Percentiles rank a stretch among this genome's conserved stretches.
These are phyloP conservation scores for Plantago rigida DNA, from an alignment of 305 asterid genomes.

Conservation along the genomic window DNA sequence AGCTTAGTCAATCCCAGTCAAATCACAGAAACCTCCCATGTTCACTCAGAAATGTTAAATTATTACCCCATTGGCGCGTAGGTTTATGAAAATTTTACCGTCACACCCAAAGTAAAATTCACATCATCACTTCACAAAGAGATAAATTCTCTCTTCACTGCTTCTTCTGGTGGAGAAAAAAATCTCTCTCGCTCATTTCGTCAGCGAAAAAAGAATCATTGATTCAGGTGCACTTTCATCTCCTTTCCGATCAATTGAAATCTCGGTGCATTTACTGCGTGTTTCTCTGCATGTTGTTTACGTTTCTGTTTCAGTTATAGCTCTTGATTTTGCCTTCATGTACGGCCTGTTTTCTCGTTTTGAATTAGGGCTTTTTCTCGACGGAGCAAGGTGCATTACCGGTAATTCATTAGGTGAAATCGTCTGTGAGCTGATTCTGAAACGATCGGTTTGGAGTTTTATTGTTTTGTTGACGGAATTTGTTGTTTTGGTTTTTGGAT, in stretches of 20 bases:
- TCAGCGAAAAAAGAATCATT: conserved; percentile 2
- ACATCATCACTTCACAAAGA: background rate
- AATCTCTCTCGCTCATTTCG: background rate
- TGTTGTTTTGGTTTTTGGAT: background rate
- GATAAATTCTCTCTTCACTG: background rate
- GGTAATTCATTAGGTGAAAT: background rate
- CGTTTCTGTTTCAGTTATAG: background rate
- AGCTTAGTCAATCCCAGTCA: background rate
- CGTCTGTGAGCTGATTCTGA: background rate
- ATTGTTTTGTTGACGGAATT: background rate
- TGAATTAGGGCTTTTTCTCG: conserved; percentile 2
- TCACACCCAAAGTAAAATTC: background rate
- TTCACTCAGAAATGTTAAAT: background rate
- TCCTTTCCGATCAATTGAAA: background rate
- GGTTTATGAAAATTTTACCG: conserved; percentile 3
- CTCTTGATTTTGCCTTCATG: background rate
- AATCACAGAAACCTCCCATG: no score
- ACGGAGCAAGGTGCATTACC: background rate
- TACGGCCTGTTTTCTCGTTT: background rate
- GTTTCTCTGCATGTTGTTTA: background rate
- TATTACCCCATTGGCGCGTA: conserved; percentile 4
- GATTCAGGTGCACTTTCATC: background rate
- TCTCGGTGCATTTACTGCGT: background rate
- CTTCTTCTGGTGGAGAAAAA: background rate
- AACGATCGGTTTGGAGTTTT: background rate